phyloP scores from a whole-genome alignment of 768 basidiomycete species.

The Mycena maculata region DNA sequence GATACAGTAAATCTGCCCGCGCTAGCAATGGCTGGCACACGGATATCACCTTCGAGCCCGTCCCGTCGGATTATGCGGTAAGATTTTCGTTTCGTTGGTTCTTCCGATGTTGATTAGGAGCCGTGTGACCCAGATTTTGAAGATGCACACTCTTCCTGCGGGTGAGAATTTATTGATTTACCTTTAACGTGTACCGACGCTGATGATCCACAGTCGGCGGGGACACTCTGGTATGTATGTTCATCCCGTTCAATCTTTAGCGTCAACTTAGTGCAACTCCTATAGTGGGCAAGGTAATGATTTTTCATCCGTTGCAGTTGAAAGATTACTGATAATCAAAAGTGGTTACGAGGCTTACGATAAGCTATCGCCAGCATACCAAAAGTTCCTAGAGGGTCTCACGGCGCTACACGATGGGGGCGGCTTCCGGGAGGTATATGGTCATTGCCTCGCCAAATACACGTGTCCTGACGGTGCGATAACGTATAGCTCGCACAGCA shows the following conservation, averaged over 20 bases:
- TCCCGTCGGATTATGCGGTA: slow-evolving; percentile 70
- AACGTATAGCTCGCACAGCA: slow-evolving; percentile 43
- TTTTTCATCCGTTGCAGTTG: not conserved
- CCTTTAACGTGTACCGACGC: not conserved
- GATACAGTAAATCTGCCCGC: slow-evolving; percentile 44
- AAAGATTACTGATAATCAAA: not conserved
- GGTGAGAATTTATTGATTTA: slow-evolving; percentile 35
- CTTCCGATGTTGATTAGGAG: not conserved
- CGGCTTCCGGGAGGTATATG: slow-evolving; percentile 51
- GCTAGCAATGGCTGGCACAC: slow-evolving; percentile 64
- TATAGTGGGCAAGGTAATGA: slow-evolving; percentile 53
- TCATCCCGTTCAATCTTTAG: not conserved
- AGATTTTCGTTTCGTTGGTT: slow-evolving; percentile 6
- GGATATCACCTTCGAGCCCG: slow-evolving; percentile 70
- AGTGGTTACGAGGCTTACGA: slow-evolving; percentile 75
- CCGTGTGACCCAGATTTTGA: slow-evolving; percentile 45
- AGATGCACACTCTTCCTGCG: slow-evolving; percentile 53
- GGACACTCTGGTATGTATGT: slow-evolving; percentile 52
- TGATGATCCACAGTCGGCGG: slow-evolving; percentile 47
- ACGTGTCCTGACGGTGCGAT: not conserved
- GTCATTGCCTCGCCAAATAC: not conserved
- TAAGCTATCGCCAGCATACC: slow-evolving; percentile 65
- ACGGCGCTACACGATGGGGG: slow-evolving; percentile 65
- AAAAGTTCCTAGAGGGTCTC: slow-evolving; percentile 67
- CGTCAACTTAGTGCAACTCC: not conserved